Evolutionary conservation across 257 asterid genomes (phyloP).

Genomic region (Scutellaria barbata): DNA sequence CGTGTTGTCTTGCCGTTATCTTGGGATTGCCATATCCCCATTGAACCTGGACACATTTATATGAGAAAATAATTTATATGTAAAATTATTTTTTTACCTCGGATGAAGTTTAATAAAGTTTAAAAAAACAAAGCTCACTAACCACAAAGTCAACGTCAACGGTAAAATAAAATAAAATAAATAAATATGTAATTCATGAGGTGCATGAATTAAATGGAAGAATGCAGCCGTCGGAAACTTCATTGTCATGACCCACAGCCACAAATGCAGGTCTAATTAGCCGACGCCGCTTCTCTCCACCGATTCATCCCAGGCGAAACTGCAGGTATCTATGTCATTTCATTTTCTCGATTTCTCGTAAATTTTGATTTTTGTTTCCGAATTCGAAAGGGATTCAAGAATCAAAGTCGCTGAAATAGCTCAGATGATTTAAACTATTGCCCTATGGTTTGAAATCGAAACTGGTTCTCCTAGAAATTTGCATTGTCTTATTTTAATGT

Average conservation of each 20-base stretch:
- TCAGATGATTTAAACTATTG: background rate
- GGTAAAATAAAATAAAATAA: no score
- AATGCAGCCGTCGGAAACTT: conserved; percentile 7
- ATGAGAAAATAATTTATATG: no score
- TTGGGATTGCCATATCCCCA: background rate
- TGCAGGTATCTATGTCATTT: conserved; percentile 17
- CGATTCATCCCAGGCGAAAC: conserved; percentile 13
- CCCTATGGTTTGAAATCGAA: background rate
- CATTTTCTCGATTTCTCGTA: background rate
- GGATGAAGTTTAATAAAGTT: no score
- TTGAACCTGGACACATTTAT: conserved; percentile 5
- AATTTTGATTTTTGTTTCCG: background rate
- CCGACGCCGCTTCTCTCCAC: conserved; percentile 30
- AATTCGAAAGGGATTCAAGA: background rate
- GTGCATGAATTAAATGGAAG: no score
- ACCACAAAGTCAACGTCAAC: no score
- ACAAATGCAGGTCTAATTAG: conserved; percentile 27
- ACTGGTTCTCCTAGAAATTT: background rate
- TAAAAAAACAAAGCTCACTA: no score
- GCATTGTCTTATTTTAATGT: background rate
- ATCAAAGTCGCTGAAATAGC: conserved; percentile 1
- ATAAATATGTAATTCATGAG: no score
- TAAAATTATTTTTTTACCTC: no score
- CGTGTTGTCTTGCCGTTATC: background rate
- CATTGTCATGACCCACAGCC: conserved; percentile 22